Evolutionary conservation across 768 basidiomycete genomes (phyloP).

Genomic region (Hygrophorus pudorinus): DNA sequence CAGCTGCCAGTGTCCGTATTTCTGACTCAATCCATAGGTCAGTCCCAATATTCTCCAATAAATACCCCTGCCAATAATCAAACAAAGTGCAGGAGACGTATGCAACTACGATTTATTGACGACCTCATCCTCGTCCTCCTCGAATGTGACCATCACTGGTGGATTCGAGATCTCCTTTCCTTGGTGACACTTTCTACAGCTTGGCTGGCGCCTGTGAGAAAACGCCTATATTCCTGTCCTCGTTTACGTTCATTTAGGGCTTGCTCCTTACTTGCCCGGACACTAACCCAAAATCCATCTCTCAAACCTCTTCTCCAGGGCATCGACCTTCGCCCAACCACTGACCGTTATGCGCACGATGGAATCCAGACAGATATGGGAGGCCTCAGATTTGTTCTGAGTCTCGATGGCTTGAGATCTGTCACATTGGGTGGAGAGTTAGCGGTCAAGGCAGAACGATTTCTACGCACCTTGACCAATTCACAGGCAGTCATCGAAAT

Average conservation of each 20-base stretch:
- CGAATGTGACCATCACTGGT: constrained; percentile 40
- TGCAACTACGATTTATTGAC: constrained; percentile 26
- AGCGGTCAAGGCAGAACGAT: constrained; percentile 36
- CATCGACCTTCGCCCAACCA: constrained; percentile 30
- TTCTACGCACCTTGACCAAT: constrained; percentile 31
- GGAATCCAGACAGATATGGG: constrained; percentile 20
- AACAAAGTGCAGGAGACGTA: not conserved
- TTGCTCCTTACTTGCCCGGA: constrained; percentile 30
- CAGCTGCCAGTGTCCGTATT: too few relatives aligned
- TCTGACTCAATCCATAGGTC: not conserved
- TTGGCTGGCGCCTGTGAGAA: constrained; percentile 36
- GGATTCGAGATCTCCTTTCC: constrained; percentile 38
- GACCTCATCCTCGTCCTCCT: constrained; percentile 47
- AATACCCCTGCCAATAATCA: too few relatives aligned
- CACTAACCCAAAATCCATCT: constrained; percentile 27
- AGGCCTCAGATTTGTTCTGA: constrained; percentile 32
- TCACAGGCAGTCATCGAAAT: constrained; percentile 31
- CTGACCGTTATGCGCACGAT: constrained; percentile 6
- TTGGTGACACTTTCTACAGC: constrained; percentile 40
- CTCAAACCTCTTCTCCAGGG: constrained; percentile 28
- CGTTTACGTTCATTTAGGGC: constrained; percentile 29
- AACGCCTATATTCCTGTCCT: constrained; percentile 35
- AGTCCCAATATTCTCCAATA: too few relatives aligned
- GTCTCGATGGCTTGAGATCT: constrained; percentile 29
- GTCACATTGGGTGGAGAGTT: constrained; percentile 40